phyloP scores from a whole-genome alignment of 768 basidiomycete genomes.

The Panaeolus papilionaceus region DNA sequence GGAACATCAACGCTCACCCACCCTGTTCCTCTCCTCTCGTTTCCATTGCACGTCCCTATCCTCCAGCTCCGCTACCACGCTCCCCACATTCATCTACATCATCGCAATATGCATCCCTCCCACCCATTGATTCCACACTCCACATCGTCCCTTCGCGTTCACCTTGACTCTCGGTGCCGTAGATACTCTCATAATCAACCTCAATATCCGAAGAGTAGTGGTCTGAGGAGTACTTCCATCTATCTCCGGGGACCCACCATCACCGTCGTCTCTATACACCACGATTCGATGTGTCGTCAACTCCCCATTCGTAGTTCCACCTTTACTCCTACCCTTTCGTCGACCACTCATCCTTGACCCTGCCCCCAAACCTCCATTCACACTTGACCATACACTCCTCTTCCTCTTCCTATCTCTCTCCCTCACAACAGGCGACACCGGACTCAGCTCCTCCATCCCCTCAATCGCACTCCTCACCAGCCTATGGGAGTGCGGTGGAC shows the following conservation, averaged over 20 bases:
- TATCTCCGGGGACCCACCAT: background rate
- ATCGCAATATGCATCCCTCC: background rate
- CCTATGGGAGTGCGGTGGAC: too few relatives aligned
- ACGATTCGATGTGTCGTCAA: too few relatives aligned
- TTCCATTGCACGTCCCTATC: background rate
- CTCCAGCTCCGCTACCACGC: too few relatives aligned
- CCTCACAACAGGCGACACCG: too few relatives aligned
- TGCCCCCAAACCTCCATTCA: too few relatives aligned
- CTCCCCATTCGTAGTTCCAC: too few relatives aligned
- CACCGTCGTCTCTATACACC: background rate
- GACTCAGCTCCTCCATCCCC: background rate
- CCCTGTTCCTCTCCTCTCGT: background rate
- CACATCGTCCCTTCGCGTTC: background rate
- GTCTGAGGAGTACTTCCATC: background rate
- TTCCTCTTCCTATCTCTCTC: background rate
- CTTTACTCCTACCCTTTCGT: too few relatives aligned
- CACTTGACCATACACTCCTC: background rate
- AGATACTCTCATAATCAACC: background rate
- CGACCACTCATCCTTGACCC: too few relatives aligned
- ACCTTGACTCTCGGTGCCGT: background rate
- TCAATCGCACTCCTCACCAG: background rate
- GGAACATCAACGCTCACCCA: background rate
- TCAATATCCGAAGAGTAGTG: background rate
- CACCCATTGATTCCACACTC: constrained; percentile 7
- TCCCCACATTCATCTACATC: too few relatives aligned